Percentiles rank a stretch among this genome's conserved stretches.
phyloP scores from a whole-genome alignment of 2,329 filamentous ascomycete species.

The Tetracladium maxilliforme region DNA sequence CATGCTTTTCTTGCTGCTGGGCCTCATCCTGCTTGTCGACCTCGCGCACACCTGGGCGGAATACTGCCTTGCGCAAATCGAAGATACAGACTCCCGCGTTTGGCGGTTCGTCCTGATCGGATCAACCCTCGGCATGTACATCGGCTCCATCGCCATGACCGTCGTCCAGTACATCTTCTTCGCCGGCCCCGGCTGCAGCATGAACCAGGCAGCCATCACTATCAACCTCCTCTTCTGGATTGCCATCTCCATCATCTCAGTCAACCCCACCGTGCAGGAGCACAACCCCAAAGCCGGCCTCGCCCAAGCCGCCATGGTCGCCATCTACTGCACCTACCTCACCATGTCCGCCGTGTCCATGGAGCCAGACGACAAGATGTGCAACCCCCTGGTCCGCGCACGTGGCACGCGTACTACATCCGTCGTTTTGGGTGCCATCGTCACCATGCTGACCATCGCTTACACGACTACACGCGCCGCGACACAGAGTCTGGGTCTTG shows the following conservation, averaged over 20 bases:
- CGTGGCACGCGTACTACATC: constrained; percentile 82
- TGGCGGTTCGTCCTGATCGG: constrained; percentile 86
- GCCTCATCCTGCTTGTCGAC: constrained; percentile 83
- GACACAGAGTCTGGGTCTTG: constrained; percentile 71
- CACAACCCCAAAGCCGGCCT: constrained; percentile 86
- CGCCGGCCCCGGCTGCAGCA: constrained; percentile 63
- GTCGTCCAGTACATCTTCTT: constrained; percentile 97
- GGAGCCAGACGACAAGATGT: constrained; percentile 89
- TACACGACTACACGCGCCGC: constrained; percentile 96
- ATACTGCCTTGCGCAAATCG: constrained; percentile 87
- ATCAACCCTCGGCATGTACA: constrained; percentile 86
- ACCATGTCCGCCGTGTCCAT: constrained; percentile 97
- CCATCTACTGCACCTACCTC: constrained; percentile 95
- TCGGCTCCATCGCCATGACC: constrained; percentile 83
- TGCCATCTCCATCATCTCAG: constrained; percentile 66
- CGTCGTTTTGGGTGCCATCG: constrained; percentile 81
- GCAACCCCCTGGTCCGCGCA: constrained; percentile 81
- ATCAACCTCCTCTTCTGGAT: constrained; percentile 81
- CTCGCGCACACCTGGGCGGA: constrained; percentile 96
- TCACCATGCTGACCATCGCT: constrained; percentile 91
- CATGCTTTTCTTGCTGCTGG: constrained; percentile 86
- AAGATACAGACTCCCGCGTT: constrained; percentile 66
- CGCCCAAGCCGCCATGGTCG: constrained; percentile 95
- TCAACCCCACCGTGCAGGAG: constrained; percentile 82
- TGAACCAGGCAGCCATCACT: constrained; percentile 95